Percentiles rank a stretch among this genome's conserved stretches.
These are phyloP conservation scores for Crucibulum laeve DNA, from an alignment of 768 basidiomycete genomes.

Conservation along the genomic window DNA sequence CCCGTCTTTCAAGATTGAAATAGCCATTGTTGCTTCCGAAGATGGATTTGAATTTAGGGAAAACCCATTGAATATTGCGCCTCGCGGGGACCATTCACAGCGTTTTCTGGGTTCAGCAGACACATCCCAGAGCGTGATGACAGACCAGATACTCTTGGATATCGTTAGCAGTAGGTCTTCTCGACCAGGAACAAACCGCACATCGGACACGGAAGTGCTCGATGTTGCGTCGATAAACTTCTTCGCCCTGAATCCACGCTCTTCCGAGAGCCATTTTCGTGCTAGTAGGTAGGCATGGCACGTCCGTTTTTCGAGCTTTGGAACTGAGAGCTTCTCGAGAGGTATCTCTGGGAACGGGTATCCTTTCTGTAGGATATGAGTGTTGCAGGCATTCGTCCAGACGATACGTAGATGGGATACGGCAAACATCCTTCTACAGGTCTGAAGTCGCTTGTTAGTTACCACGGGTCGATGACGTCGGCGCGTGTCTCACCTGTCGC, in stretches of 20 bases:
- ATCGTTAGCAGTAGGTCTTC: slow-evolving; percentile 45
- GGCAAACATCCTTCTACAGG: slow-evolving; percentile 40
- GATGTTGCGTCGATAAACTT: slow-evolving; percentile 25
- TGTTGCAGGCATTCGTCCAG: slow-evolving; percentile 48
- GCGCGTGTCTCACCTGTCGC: slow-evolving; percentile 39
- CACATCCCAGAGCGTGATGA: slow-evolving; percentile 50
- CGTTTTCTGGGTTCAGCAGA: slow-evolving; percentile 19
- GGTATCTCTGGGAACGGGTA: slow-evolving; percentile 45
- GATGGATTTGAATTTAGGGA: slow-evolving; percentile 41
- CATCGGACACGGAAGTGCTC: slow-evolving; percentile 43
- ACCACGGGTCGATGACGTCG: background rate
- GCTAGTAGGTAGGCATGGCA: slow-evolving; percentile 42
- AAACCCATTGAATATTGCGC: slow-evolving; percentile 48
- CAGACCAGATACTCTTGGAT: slow-evolving; percentile 60
- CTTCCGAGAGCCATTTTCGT: slow-evolving; percentile 38
- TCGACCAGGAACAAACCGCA: slow-evolving; percentile 47
- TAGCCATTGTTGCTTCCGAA: slow-evolving; percentile 45
- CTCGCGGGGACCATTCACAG: slow-evolving; percentile 51
- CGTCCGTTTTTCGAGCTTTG: slow-evolving; percentile 42
- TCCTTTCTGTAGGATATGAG: slow-evolving; percentile 36
- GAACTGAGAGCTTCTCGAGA: slow-evolving; percentile 28
- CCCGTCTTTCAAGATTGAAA: slow-evolving; percentile 44
- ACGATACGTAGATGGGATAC: slow-evolving; percentile 48
- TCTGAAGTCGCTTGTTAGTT: slow-evolving; percentile 25
- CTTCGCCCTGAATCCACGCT: slow-evolving; percentile 8